Conservation (phyloP, 495 filamentous ascomycete genomes). For the Bacidia gigantensis region DNA sequence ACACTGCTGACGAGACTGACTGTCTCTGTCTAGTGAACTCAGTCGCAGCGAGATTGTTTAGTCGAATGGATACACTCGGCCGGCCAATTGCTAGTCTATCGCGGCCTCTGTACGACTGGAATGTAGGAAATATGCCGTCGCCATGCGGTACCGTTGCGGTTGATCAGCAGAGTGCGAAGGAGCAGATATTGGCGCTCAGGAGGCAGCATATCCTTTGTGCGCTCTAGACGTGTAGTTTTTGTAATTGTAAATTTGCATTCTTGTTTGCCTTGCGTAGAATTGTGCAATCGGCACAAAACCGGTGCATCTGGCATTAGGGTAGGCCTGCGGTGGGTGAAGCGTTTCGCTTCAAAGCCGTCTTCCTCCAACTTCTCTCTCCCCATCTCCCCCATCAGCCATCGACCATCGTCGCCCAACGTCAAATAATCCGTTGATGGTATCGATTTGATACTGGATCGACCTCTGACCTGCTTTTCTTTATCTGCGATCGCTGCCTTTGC, state of each 20-base stretch:
- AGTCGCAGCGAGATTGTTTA: not conserved
- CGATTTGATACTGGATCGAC: not conserved
- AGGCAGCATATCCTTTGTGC: no score
- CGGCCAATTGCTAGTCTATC: not conserved
- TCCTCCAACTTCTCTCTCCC: slow-evolving; percentile 6
- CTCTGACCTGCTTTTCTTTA: not conserved
- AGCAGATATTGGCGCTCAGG: no score
- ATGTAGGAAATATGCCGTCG: not conserved
- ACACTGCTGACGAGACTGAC: slow-evolving; percentile 3
- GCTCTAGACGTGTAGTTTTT: no score
- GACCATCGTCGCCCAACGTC: not conserved
- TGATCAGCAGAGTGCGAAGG: not conserved
- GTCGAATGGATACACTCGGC: not conserved
- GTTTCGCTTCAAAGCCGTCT: slow-evolving; percentile 4
- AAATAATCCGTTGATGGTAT: not conserved
- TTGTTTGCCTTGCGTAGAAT: slow-evolving; percentile 5
- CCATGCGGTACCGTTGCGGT: not conserved
- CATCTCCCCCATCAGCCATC: not conserved
- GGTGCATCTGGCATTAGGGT: not conserved
- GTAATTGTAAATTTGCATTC: slow-evolving; percentile 1
- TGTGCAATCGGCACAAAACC: slow-evolving; percentile 7
- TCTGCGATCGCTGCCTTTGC: not conserved
- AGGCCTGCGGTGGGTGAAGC: not conserved
- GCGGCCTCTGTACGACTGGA: not conserved
- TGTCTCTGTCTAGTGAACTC: not conserved